Base-by-base conservation (phyloP, 495 filamentous ascomycete genomes). In the Aspergillus carlsbadensis region DNA sequence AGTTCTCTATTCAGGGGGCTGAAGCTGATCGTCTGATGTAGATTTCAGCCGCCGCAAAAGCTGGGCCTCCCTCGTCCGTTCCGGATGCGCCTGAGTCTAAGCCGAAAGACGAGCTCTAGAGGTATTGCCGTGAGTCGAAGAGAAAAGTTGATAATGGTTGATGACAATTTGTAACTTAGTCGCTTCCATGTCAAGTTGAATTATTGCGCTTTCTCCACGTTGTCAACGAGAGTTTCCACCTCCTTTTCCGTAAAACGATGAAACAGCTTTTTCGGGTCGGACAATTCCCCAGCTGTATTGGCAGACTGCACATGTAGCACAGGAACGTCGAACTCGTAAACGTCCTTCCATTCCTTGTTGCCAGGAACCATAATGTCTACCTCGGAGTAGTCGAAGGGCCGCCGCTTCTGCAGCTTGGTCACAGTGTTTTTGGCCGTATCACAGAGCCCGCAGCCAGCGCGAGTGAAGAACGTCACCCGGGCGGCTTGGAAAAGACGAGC, bases 291-390 rank as follows among this genome's bases (percentile, higher is more conserved):
- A 37, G 58, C 36, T 48, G 65, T 80, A 57, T 71, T 65, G 24
- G 79, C 63, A 10, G 71, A 64, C 34, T 82, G 76, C 11, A 81
- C 70, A 65, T 96, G 92, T 11, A 96, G 87, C 46, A 96, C 92
- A 2, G 92, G 92, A 1, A 90, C 87, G 65, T 96, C 92, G 66
- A 95, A 93, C 21, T 95, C 92, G 65, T 96, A 96, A 13, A 90
- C 68, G 65, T 87, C 80, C 63, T 83, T 88, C 92, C 91, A 96
- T 24, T 70, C 56, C 59, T 86, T 81, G 35, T 82, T 78, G 36
- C 76, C 82, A 0, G 81, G 75, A 29, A 77, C 75, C 81, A 91
- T 85, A 17, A 96, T 88, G 67, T 96, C 84, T 41, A 89, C 76
- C 67, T 96, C 89, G n/a, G 78, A 70, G 68, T 89, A 96, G 36